A percentile compares a stretch with the other conserved stretches of the same genome.
phyloP scores from a whole-genome alignment of 371 early-diverging fungal genomes.

The Rhizopus stolonifer region DNA sequence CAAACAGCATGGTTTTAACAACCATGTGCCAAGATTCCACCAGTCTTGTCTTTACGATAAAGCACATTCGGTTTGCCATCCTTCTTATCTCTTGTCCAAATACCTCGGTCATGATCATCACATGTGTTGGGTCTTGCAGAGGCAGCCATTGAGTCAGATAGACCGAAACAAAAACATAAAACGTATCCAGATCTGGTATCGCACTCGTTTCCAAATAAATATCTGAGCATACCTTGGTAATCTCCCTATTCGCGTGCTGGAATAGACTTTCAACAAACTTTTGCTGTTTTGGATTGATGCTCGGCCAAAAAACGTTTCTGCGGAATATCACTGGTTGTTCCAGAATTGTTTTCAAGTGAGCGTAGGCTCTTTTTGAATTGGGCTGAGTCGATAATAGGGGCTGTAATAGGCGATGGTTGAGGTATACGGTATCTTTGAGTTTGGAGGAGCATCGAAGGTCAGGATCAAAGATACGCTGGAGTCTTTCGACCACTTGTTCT shows the following conservation, averaged over 20 bases:
- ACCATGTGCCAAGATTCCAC: constrained; percentile 7
- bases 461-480: constrained; percentile 3
- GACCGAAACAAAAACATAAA: constrained; percentile 18
- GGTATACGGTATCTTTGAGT: constrained; percentile 11
- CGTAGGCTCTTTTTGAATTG: constrained; percentile 8
- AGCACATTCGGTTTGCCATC: not conserved
- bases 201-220: not conserved
- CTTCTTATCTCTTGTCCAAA: constrained; percentile 6
- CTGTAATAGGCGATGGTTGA: constrained; percentile 11
- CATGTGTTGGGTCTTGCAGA: not conserved
- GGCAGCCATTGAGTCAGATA: constrained; percentile 20
- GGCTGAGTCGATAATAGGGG: constrained; percentile 5
- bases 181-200: constrained; percentile 9
- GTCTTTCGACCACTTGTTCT: constrained; percentile 3
- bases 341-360: constrained; percentile 1
- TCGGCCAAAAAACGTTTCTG: constrained; percentile 1
- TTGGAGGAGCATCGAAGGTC: constrained; percentile 10
- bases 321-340: not conserved
- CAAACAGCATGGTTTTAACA: constrained; percentile 9
- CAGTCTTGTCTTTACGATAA: not conserved
- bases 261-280: constrained; percentile 2
- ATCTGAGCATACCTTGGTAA: not conserved
- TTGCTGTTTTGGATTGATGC: not conserved
- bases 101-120: not conserved
- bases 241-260: not conserved